phyloP scores from a whole-genome alignment of 495 filamentous ascomycete species.

The Parmelia sp. region DNA sequence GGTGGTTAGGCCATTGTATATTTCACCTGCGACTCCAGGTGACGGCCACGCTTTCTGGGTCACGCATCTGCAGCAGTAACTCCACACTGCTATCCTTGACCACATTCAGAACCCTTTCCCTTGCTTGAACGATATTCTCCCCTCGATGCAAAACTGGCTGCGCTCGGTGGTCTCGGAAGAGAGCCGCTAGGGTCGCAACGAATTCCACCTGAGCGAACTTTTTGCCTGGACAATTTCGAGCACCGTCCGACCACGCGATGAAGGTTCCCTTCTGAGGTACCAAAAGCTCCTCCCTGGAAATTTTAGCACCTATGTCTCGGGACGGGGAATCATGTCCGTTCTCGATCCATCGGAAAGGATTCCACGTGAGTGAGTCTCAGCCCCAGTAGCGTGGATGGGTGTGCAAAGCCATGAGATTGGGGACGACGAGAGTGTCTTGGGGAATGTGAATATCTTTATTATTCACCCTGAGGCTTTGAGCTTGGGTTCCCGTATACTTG shows the following conservation, averaged over 20 bases:
- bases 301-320: background rate
- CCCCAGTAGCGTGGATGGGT: constrained; percentile 44
- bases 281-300: background rate
- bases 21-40: background rate
- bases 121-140: constrained; percentile 32
- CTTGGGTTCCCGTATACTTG: constrained; percentile 10
- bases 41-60: background rate
- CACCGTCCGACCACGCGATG: constrained; percentile 45
- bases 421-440: constrained; percentile 30
- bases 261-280: constrained; percentile 33
- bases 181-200: constrained; percentile 39
- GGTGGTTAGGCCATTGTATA: too few relatives aligned
- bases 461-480: constrained; percentile 26
- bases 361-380: constrained; percentile 28
- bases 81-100: constrained; percentile 28
- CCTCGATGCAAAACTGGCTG: constrained; percentile 24
- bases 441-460: constrained; percentile 32
- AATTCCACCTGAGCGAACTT: constrained; percentile 51
- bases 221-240: constrained; percentile 42
- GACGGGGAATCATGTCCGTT: background rate
- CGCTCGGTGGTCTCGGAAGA: constrained; percentile 38
- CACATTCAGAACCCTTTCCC: constrained; percentile 29
- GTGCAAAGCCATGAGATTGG: constrained; percentile 37
- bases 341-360: constrained; percentile 30
- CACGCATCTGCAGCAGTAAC: constrained; percentile 20